A percentile compares a stretch with the other conserved stretches of the same genome.
Conservation (phyloP, 768 basidiomycete genomes). For the Pisolithus marmoratus region DNA sequence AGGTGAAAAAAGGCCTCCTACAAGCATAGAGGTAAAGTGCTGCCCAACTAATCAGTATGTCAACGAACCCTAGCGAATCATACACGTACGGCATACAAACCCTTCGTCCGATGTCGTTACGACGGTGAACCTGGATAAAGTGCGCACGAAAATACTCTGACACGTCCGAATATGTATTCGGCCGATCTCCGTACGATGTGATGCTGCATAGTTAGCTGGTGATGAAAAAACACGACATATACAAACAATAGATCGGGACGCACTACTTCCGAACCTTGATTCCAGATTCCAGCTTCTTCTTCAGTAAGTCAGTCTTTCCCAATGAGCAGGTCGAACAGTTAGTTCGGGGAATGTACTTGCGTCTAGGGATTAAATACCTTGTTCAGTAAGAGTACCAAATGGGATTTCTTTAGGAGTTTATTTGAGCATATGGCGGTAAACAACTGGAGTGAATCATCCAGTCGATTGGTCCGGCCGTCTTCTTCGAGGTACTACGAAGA, state of each 20-base stretch:
- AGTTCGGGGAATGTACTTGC: neutral
- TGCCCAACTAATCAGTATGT: slow-evolving; percentile 21
- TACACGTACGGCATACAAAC: slow-evolving; percentile 57
- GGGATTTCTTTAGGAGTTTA: slow-evolving; percentile 63
- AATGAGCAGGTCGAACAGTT: slow-evolving; percentile 4
- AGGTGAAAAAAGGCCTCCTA: slow-evolving; percentile 23
- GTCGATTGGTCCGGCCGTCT: slow-evolving; percentile 71
- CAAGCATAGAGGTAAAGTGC: slow-evolving; percentile 73
- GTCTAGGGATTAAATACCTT: slow-evolving; percentile 43
- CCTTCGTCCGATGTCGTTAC: slow-evolving; percentile 54
- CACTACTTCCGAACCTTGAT: slow-evolving; percentile 72
- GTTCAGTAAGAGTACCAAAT: slow-evolving; percentile 72
- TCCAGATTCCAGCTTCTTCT: slow-evolving; percentile 64
- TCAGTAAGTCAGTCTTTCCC: slow-evolving; percentile 61
- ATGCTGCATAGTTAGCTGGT: slow-evolving; percentile 40
- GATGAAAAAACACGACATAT: neutral
- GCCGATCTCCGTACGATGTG: slow-evolving; percentile 68
- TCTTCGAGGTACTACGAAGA: slow-evolving; percentile 67
- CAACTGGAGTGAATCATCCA: slow-evolving; percentile 77
- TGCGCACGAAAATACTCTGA: slow-evolving; percentile 82
- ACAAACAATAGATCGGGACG: slow-evolving; percentile 25
- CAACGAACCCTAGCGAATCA: neutral
- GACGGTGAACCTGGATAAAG: slow-evolving; percentile 69
- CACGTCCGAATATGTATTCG: slow-evolving; percentile 65
- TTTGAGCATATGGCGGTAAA: slow-evolving; percentile 74